Conservation (phyloP, 805 yeast genomes). For the Vanderwaltozyma tropicalis region DNA sequence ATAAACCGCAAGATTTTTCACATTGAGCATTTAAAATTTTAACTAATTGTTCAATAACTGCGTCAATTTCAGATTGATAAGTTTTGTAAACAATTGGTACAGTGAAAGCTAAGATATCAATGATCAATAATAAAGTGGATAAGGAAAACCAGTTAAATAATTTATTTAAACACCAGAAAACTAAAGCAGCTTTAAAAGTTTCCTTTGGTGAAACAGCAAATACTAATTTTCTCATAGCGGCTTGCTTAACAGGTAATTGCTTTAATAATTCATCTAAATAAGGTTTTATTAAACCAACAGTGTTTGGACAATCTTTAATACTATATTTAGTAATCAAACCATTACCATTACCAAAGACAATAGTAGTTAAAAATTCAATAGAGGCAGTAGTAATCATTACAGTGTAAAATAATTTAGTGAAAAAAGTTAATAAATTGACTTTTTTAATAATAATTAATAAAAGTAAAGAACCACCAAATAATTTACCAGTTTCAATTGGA, state of each 20-base stretch:
- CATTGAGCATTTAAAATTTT: constrained; percentile 43
- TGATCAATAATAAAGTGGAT: constrained; percentile 50
- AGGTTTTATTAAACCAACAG: constrained; percentile 26
- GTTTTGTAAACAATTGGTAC: constrained; percentile 64
- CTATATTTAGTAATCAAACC: constrained; percentile 74
- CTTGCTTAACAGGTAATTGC: constrained; percentile 42
- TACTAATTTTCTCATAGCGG: constrained; percentile 43
- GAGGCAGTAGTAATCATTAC: constrained; percentile 55
- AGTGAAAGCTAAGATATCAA: constrained; percentile 56
- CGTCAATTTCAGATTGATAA: constrained; percentile 70
- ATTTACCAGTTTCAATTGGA: constrained; percentile 63
- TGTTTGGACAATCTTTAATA: constrained; percentile 36
- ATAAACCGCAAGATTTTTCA: constrained; percentile 34
- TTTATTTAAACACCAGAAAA: constrained; percentile 54
- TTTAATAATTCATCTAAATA: constrained; percentile 20
- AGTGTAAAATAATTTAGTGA: constrained; percentile 50
- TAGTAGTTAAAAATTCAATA: constrained; percentile 67
- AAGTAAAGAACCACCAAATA: constrained; percentile 53
- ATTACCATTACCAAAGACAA: constrained; percentile 60
- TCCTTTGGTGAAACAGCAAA: constrained; percentile 62
- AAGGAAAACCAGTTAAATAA: constrained; percentile 68
- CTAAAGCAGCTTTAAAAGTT: constrained; percentile 64
- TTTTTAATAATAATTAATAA: constrained; percentile 48
- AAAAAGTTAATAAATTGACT: constrained; percentile 50
- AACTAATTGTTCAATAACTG: constrained; percentile 39